Percentiles rank a stretch among this genome's conserved stretches.
phyloP scores from a whole-genome alignment of 352 stramenopile species.

The Phytophthora melonis region DNA sequence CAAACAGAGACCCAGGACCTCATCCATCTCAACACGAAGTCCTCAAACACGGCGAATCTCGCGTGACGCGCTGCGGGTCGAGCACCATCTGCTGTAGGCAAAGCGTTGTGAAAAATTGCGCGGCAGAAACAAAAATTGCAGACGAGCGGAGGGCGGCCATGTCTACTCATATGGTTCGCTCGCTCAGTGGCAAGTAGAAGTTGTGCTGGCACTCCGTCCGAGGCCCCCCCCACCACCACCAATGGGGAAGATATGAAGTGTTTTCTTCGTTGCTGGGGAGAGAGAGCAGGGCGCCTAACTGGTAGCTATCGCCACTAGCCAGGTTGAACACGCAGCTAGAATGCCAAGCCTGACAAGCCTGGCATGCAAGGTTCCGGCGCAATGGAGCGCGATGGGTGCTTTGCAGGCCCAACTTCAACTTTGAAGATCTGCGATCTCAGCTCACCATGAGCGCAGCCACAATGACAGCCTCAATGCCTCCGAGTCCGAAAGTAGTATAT shows the following conservation, averaged over 20 bases:
- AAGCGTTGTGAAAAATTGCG: constrained; percentile 20
- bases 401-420: constrained; percentile 3
- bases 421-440: neutral
- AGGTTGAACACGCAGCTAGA: neutral
- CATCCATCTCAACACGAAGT: constrained; percentile 4
- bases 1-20: neutral
- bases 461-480: neutral
- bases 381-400: neutral
- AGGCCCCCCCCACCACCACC: too few species aligned
- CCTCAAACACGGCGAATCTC: constrained; percentile 25
- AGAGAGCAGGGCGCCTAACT: neutral
- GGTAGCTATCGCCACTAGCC: too few species aligned
- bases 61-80: constrained; percentile 24
- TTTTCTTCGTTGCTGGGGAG: neutral
- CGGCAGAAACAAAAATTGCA: constrained; percentile 17
- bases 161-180: constrained; percentile 13
- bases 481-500: too few species aligned
- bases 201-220: neutral
- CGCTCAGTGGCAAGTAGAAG: neutral
- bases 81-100: constrained; percentile 17
- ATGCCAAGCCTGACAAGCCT: too few species aligned
- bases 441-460: neutral
- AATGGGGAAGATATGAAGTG: neutral
- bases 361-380: neutral
- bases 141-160: constrained; percentile 10